phyloP scores from a whole-genome alignment of 306 rosid genomes.

The Pueraria montana region DNA sequence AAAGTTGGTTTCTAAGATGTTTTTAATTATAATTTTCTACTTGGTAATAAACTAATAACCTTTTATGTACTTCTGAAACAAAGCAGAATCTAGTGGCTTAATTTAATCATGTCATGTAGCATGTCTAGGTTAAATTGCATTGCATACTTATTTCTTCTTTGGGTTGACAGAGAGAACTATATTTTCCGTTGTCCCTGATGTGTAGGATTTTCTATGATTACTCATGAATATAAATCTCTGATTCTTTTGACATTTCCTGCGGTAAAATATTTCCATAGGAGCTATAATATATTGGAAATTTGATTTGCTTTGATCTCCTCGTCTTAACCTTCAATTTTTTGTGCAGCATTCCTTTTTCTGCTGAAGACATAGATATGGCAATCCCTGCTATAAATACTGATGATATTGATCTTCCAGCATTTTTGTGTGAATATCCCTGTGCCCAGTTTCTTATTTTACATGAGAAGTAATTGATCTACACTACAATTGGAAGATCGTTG shows the following conservation, averaged over 20 bases:
- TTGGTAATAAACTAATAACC: not conserved
- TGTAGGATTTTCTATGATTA: not conserved
- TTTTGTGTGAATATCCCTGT: constrained; percentile 70
- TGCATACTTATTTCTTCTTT: not conserved
- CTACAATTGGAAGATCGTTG: constrained; percentile 33
- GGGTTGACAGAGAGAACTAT: not conserved
- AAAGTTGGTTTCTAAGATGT: constrained; percentile 4
- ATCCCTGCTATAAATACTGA: constrained; percentile 80
- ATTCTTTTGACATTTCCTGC: not conserved
- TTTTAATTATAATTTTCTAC: not conserved
- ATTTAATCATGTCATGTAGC: not conserved
- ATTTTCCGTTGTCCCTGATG: constrained; percentile 6
- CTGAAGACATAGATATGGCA: constrained; percentile 88
- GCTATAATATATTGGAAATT: constrained; percentile 3
- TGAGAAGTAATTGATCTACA: constrained; percentile 48
- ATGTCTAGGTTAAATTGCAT: not conserved
- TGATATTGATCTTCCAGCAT: constrained; percentile 70
- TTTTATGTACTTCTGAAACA: constrained; percentile 21
- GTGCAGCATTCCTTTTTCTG: constrained; percentile 94
- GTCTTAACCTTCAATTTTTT: constrained; percentile 30
- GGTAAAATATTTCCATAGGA: not conserved
- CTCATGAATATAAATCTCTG: not conserved
- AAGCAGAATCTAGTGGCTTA: constrained; percentile 32
- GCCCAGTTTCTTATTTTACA: constrained; percentile 75
- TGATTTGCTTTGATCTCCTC: constrained; percentile 23